Base-by-base conservation (phyloP, 2,329 filamentous ascomycete species). In the Penicillium sp. region DNA sequence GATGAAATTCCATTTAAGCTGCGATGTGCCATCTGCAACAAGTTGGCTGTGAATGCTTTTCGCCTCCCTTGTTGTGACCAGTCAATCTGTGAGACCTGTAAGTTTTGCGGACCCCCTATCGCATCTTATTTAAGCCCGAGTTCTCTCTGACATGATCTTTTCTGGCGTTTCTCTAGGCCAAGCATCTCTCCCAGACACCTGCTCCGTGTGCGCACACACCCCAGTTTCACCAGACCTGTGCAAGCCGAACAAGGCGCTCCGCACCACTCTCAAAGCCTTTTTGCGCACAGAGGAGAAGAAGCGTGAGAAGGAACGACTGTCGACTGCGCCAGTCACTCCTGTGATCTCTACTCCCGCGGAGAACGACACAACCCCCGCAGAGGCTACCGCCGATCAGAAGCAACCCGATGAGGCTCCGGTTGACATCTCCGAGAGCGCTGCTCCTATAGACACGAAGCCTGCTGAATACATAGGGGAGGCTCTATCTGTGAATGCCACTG, bases 1-100 rank as follows among this genome's bases (percentile, higher is more conserved):
- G 91, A 94, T 69, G 91, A 95, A 63, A 92, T 97, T 59, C 95
- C 95, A n/a, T 92, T 93, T 71, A 97, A 96, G 82, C 85, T 99
- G 64, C 90, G 93, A 78, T 99, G 95, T 82, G 92, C 92, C 54
- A 91, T 92, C 68, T 99, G 95, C 79, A 95, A 90, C 79, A 92
- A 91, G 76, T 83, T 98, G 59, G 93, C 92, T 34, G 82, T 96
- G 65, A 96, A 97, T 74, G 91, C 94, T 8, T 96, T 92, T 75
- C 90, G 93, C 64, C 83, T 97, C 31, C 91, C 93, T 1, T 99
- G 95, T 78, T 99, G 95, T 76, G 95, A 97, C 72, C 94, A 96
- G 73, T 89, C 90, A 42, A 96, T 98, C 59, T 98, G 95, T 82
- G 90, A 94, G 72, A 84, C 82, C 65, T 99, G 95, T 97, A 81